phyloP scores from a whole-genome alignment of 2,329 filamentous ascomycete species.

The Aureobasidium sp. region DNA sequence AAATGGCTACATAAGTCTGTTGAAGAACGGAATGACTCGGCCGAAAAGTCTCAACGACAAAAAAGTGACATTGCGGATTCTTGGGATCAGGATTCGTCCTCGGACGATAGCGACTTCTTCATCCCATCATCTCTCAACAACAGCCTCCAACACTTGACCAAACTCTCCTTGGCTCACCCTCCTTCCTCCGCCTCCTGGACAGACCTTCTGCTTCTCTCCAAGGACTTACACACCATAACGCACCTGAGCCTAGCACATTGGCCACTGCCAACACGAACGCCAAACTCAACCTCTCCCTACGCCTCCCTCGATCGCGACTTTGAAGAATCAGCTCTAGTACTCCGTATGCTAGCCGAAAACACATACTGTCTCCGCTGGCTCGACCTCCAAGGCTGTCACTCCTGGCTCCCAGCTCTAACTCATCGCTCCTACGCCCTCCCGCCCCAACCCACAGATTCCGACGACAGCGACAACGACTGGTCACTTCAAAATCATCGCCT shows the following conservation, averaged over 20 bases:
- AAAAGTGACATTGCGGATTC: conserved; percentile 29
- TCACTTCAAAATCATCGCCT: neutral
- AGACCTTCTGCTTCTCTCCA: conserved; percentile 46
- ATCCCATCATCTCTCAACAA: conserved; percentile 31
- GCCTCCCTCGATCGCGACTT: conserved; percentile 47
- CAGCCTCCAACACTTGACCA: conserved; percentile 44
- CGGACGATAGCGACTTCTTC: conserved; percentile 18
- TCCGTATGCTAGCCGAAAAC: conserved; percentile 48
- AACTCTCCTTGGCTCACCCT: conserved; percentile 52
- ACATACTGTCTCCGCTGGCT: conserved; percentile 56
- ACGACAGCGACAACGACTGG: conserved; percentile 6
- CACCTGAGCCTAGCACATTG: conserved; percentile 58
- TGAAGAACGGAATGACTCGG: neutral
- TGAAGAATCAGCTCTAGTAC: conserved; percentile 49
- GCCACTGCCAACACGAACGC: conserved; percentile 52
- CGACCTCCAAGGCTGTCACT: conserved; percentile 52
- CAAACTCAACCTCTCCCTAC: conserved; percentile 48
- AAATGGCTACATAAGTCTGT: conserved; percentile 32
- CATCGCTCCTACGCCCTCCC: neutral
- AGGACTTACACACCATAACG: conserved; percentile 49
- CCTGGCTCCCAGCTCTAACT: conserved; percentile 47
- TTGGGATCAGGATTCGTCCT: conserved; percentile 37
- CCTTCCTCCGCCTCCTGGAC: conserved; percentile 45
- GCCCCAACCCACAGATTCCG: neutral
- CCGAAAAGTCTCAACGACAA: neutral